Conservation (phyloP, 805 yeast genomes). For the Phaffomyces antillensis region DNA sequence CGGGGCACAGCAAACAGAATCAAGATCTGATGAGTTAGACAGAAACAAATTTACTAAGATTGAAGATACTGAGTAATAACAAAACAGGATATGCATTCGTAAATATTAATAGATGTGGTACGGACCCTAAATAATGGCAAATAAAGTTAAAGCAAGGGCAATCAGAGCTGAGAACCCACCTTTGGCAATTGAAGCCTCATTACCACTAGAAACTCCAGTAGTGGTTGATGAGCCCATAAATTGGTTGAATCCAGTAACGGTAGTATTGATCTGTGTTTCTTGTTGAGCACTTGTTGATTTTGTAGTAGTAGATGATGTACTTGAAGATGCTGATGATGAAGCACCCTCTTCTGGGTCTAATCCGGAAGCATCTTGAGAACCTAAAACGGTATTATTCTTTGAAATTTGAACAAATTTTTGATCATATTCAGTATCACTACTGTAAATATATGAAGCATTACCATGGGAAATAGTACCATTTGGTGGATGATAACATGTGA, state of each 20-base stretch:
- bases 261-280: neutral
- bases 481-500: constrained; percentile 74
- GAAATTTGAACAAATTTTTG: constrained; percentile 51
- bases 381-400: constrained; percentile 53
- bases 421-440: constrained; percentile 39
- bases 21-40: too few relatives aligned
- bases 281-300: neutral
- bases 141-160: neutral
- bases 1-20: neutral
- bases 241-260: constrained; percentile 4
- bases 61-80: neutral
- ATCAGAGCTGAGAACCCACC: constrained; percentile 1
- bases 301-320: constrained; percentile 9
- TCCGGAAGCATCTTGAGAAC: constrained; percentile 59
- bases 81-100: neutral
- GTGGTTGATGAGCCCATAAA: neutral
- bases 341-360: constrained; percentile 41
- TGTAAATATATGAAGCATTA: constrained; percentile 46
- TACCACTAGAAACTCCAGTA: neutral
- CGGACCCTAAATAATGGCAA: neutral
- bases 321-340: constrained; percentile 13
- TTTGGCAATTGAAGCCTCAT: neutral
- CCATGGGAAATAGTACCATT: constrained; percentile 38
- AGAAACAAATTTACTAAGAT: too few relatives aligned
- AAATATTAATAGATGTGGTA: neutral